Evolutionary conservation across 176 grass and related monocot genomes (phyloP).

Genomic region (Melocanna baccifera): DNA sequence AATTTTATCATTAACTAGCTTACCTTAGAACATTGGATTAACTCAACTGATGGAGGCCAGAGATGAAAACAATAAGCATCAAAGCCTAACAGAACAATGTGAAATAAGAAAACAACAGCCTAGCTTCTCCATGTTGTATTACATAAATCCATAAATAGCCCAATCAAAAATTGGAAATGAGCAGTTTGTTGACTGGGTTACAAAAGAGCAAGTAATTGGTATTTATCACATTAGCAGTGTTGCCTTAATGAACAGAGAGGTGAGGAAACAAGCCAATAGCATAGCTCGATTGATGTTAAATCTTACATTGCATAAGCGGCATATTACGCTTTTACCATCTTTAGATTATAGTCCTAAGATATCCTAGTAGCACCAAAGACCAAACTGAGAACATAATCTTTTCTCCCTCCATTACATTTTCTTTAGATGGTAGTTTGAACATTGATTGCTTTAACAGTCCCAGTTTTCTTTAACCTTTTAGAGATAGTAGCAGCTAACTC

Average conservation of each 20-base stretch:
- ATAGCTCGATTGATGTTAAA: background rate
- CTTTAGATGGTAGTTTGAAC: conserved; percentile 60
- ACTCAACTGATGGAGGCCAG: background rate
- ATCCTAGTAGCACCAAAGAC: background rate
- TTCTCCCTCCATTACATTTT: background rate
- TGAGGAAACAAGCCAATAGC: conserved; percentile 7
- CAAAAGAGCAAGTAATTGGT: background rate
- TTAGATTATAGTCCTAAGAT: background rate
- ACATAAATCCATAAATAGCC: background rate
- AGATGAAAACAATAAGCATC: conserved; percentile 2
- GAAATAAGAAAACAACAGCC: background rate
- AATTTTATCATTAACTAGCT: conserved; percentile 1
- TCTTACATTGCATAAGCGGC: background rate
- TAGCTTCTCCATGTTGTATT: background rate
- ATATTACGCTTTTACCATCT: background rate
- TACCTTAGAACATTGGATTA: background rate
- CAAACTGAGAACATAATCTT: background rate
- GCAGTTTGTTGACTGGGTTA: background rate
- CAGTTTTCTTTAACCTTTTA: conserved; percentile 82
- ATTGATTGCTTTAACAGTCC: conserved; percentile 89
- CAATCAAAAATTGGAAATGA: background rate
- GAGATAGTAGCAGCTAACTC: conserved; percentile 93
- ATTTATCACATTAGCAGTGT: background rate
- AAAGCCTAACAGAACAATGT: background rate
- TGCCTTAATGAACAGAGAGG: background rate